These are phyloP conservation scores for Lentinula edodes DNA, from an alignment of 768 basidiomycete species.

Conservation along the genomic window DNA sequence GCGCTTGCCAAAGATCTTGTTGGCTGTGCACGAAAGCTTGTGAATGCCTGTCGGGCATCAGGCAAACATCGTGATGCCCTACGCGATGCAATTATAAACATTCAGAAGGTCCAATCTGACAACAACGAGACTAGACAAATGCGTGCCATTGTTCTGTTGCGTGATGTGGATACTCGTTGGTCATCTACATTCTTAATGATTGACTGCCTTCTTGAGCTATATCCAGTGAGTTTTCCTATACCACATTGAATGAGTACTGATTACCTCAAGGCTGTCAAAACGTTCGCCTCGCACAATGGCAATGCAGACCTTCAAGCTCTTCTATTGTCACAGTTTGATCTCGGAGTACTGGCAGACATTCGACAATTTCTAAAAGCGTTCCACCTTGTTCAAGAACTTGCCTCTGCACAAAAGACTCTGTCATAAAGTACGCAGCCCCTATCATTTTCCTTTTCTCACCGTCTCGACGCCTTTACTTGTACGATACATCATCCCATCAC, in stretches of 20 bases:
- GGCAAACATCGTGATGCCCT: constrained; percentile 24
- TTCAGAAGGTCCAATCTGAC: constrained; percentile 6
- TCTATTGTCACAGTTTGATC: no score
- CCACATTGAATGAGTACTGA: no score
- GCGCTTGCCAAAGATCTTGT: constrained; percentile 21
- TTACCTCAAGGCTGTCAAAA: no score
- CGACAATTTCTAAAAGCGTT: constrained; percentile 19
- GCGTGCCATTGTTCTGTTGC: constrained; percentile 19
- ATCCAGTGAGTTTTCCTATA: constrained; percentile 23
- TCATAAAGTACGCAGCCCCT: no score
- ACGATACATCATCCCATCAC: no score
- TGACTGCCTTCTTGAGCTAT: constrained; percentile 23
- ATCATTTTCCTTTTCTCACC: no score
- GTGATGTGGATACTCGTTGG: constrained; percentile 29
- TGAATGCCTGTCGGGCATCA: constrained; percentile 25
- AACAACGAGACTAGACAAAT: background rate
- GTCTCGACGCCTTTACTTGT: no score
- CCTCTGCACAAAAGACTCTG: no score
- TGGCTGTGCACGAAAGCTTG: constrained; percentile 15
- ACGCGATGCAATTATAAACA: constrained; percentile 12
- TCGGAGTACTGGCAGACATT: constrained; percentile 22
- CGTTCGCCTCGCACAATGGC: no score
- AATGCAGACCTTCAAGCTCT: no score
- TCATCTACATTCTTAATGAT: constrained; percentile 29
- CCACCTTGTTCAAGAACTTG: constrained; percentile 25